These are phyloP conservation scores for Kluyveromyces lactis DNA, from an alignment of 805 yeast species.

Conservation along the genomic window DNA sequence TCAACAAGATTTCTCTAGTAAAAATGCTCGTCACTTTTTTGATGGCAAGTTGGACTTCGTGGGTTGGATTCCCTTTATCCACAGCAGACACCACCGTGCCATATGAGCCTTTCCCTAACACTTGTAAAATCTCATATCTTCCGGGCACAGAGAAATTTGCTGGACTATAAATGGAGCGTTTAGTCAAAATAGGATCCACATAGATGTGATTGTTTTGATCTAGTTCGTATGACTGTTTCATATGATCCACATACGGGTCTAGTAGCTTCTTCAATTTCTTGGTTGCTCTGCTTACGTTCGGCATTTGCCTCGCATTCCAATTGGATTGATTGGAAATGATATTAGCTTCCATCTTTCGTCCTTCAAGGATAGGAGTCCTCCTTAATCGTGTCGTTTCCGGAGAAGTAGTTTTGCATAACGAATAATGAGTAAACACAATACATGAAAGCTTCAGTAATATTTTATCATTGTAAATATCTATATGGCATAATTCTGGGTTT, in stretches of 20 bases:
- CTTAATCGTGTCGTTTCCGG: too few relatives aligned
- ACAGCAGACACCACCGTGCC: conserved; percentile 77
- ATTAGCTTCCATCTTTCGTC: not conserved
- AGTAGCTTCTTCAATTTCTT: conserved; percentile 2
- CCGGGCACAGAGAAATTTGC: conserved; percentile 55
- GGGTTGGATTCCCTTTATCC: conserved; percentile 20
- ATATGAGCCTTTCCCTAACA: conserved; percentile 79
- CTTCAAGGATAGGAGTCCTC: not conserved
- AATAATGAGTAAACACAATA: too few relatives aligned
- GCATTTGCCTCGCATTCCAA: not conserved
- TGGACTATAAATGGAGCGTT: conserved; percentile 36
- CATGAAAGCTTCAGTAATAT: too few relatives aligned
- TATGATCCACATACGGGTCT: conserved; percentile 3
- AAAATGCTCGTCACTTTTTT: conserved; percentile 73
- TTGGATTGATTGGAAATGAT: not conserved
- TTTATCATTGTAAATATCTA: too few relatives aligned
- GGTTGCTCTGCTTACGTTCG: conserved; percentile 2
- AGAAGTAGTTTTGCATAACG: too few relatives aligned
- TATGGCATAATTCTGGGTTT: not conserved
- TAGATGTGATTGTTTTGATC: conserved; percentile 14
- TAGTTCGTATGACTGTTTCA: conserved; percentile 15
- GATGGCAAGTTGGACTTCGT: conserved; percentile 49
- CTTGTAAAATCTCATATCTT: conserved; percentile 47
- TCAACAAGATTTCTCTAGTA: conserved; percentile 54
- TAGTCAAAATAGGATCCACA: conserved; percentile 1